phyloP scores from a whole-genome alignment of 2,329 filamentous ascomycete genomes.

The Penicillium expansum region DNA sequence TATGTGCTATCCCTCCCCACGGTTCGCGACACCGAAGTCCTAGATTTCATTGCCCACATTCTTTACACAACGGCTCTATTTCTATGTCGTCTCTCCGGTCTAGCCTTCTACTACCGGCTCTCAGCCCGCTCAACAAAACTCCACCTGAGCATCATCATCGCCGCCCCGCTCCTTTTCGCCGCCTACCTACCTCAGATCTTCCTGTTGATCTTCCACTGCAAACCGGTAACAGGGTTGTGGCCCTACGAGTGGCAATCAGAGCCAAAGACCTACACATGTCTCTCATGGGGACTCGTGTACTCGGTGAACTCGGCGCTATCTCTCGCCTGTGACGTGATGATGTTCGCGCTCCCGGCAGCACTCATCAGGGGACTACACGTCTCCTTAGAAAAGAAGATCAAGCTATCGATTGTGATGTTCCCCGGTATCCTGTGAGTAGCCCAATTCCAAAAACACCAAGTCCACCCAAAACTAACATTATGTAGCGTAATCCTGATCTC shows the following conservation, averaged over 20 bases:
- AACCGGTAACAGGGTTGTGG: slow-evolving; percentile 52
- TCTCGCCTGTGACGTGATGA: slow-evolving; percentile 50
- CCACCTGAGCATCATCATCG: slow-evolving; percentile 22
- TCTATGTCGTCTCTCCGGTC: slow-evolving; percentile 51
- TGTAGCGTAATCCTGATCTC: slow-evolving; percentile 52
- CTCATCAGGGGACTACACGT: slow-evolving; percentile 50
- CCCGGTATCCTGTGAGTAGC: slow-evolving; percentile 49
- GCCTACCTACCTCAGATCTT: slow-evolving; percentile 51
- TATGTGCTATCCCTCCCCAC: slow-evolving; percentile 47
- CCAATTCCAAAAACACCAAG: not conserved
- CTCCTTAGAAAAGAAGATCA: slow-evolving; percentile 46
- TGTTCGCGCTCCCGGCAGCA: slow-evolving; percentile 52
- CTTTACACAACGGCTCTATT: slow-evolving; percentile 53
- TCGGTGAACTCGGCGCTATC: slow-evolving; percentile 52
- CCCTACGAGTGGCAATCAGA: slow-evolving; percentile 51
- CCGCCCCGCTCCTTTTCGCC: slow-evolving; percentile 38
- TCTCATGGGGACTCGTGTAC: slow-evolving; percentile 54
- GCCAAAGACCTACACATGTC: slow-evolving; percentile 43
- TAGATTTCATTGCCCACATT: slow-evolving; percentile 53
- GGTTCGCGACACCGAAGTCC: slow-evolving; percentile 45
- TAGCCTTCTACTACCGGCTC: slow-evolving; percentile 53
- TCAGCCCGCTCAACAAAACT: slow-evolving; percentile 35
- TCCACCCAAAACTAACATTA: slow-evolving; percentile 1
- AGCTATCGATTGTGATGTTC: slow-evolving; percentile 49
- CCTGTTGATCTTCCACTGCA: slow-evolving; percentile 53